phyloP scores from a whole-genome alignment of 129 eudicot species.

The Tagetes erecta region DNA sequence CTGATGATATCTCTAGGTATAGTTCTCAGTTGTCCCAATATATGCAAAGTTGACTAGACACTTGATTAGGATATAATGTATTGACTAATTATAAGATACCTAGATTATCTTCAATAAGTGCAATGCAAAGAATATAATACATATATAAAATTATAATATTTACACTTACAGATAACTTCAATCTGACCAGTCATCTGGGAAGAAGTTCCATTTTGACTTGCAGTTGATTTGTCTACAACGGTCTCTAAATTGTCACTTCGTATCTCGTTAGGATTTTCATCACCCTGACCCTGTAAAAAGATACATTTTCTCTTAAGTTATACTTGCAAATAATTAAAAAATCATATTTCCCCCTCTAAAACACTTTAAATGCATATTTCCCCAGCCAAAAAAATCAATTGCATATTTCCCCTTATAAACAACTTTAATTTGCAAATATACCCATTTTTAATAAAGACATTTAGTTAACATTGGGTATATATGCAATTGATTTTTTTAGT shows the following conservation, averaged over 20 bases:
- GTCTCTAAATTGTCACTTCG: slow-evolving; percentile 47
- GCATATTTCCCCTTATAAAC: too few species aligned
- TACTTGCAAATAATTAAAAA: background rate
- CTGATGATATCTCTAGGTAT: background rate
- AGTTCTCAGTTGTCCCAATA: background rate
- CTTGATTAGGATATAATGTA: too few species aligned
- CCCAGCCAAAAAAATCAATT: too few species aligned
- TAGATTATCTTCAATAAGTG: background rate
- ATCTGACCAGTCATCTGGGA: slow-evolving; percentile 43
- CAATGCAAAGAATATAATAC: background rate
- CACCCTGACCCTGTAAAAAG: slow-evolving; percentile 64
- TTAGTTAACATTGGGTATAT: too few species aligned
- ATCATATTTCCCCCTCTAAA: too few species aligned
- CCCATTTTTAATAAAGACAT: too few species aligned
- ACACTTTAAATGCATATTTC: too few species aligned
- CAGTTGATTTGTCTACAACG: slow-evolving; percentile 40
- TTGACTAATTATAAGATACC: background rate
- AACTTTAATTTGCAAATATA: too few species aligned
- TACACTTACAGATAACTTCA: slow-evolving; percentile 54
- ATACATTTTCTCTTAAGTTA: background rate
- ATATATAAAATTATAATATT: background rate
- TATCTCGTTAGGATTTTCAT: slow-evolving; percentile 51
- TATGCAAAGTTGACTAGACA: too few species aligned
- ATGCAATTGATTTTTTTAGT: too few species aligned
- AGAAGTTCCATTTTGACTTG: slow-evolving; percentile 31